Base-by-base conservation (phyloP, 176 grass and related monocot species). In the Aegilops bicornis region DNA sequence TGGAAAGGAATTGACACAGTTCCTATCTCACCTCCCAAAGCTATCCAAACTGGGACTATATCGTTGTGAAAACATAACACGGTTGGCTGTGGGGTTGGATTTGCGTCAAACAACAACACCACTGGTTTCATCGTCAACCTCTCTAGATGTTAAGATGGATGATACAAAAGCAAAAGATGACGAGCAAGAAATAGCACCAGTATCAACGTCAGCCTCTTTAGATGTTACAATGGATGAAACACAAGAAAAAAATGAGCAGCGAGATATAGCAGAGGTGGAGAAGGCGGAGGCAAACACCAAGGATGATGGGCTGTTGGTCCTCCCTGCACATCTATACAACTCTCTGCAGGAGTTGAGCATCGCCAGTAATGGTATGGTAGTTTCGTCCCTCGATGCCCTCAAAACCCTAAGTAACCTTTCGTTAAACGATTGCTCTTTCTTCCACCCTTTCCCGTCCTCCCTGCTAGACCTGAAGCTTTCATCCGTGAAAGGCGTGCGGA, bases 391-490 rank as follows among this genome's bases (percentile, higher is more conserved):
- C 2, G 0, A 56, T 2, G 17, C 52, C 6, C 52, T 56, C 52
- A 0, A 56, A 56, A 6, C 6, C 52, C 52, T 56, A 56, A 56
- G 2, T 56, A 20, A 0, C 16, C 52, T 20, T 56, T 0, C 0
- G 52, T 20, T 56, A 7, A 0, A 7, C 2, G 2, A 56, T 20
- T 56, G 16, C 6, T 56, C 52, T 56, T 56, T 56, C 3, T 17
- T 1, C 52, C 52, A 56, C 50, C 50, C 35, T 13, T 83, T 83
- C 8, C 67, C 82, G 8, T 45, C 82, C 3, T 30, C 52, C 16
- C 33, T 88, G 42, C 20, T 42, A 1, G 0, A 0, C 7, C 30
- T 83, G 16, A 0, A 0, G 0, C 54, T 83, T 24, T 0, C 0
- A 0, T 1, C 2, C 14, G 6, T 69, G 6, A 17, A 35, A 6